Base-by-base conservation (phyloP, 768 basidiomycete species). In the Coprinopsis sp. region DNA sequence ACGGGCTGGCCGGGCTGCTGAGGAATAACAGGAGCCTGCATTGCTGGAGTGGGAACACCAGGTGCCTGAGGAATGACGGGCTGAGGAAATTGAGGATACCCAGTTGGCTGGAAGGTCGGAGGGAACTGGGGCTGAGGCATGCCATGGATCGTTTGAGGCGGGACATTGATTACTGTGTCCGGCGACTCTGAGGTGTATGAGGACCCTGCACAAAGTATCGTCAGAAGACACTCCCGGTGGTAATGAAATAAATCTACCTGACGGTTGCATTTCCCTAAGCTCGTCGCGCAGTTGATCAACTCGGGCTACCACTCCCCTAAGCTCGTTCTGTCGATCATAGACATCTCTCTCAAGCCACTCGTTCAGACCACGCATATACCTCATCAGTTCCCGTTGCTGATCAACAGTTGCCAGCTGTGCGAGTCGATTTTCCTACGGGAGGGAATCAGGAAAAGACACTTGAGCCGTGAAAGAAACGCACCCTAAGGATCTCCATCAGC, bases 281-380 rank as follows among this genome's bases (percentile, higher is more conserved):
- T 72, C 70, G 49, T 68, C 53, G 40, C 72, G 63, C 7, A 82
- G 51, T 34, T 76, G 69, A 25, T 73, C 70, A 5, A 91, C 69
- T 10, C 85, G 76, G 14, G 78, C 79, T 33, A 78, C 69, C 6
- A 92, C 78, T 7, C 77, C 78, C 14, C 73, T 73, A 30, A 91
- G 64, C 58, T 91, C 89, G 3, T 76, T 71, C 51, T 88, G 88
- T 19, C 90, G 81, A 62, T 90, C 87, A 37, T 75, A 72, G 0
- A 89, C 87, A 60, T 92, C 90, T 27, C 81, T 76, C 46, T 75
- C 81, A 13, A 92, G 67, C 90, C 90, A 92, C 27, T 78, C 75
- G 52, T 91, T 92, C 25, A 91, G 66, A 2, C 72, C 77, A 38
- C 76, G 59, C 78, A 92, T 82, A 54, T 92, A 91, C 43, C 84